Conservation (phyloP, 768 basidiomycete species). For the Suillus sp. region DNA sequence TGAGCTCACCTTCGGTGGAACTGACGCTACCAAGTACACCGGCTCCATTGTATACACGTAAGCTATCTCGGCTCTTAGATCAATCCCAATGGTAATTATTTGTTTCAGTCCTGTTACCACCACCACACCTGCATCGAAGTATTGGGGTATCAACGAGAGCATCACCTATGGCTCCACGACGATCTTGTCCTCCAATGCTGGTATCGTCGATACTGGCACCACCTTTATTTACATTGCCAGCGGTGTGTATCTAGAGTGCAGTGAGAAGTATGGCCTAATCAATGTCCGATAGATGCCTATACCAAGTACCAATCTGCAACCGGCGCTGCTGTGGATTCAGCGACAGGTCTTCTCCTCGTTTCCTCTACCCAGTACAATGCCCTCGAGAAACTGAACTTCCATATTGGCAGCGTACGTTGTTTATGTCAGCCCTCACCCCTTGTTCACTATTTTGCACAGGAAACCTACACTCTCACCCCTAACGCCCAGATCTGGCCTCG, state of each 20-base stretch:
- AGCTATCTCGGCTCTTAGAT: conserved; percentile 14
- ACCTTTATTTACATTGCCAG: conserved; percentile 53
- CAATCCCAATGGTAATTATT: background rate
- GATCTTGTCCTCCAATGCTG: conserved; percentile 49
- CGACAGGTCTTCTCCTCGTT: conserved; percentile 20
- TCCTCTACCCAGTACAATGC: conserved; percentile 10
- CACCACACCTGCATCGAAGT: conserved; percentile 47
- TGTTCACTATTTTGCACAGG: conserved; percentile 15
- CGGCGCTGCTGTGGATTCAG: conserved; percentile 13
- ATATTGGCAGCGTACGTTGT: conserved; percentile 10
- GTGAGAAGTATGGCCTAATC: background rate
- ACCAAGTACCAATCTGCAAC: conserved; percentile 22
- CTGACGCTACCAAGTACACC: conserved; percentile 26
- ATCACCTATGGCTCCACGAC: conserved; percentile 50
- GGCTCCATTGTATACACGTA: conserved; percentile 48
- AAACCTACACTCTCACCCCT: conserved; percentile 41
- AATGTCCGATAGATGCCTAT: conserved; percentile 27
- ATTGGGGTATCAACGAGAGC: conserved; percentile 64
- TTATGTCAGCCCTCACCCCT: background rate
- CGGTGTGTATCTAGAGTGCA: conserved; percentile 24
- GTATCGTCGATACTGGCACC: conserved; percentile 64
- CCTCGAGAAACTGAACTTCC: conserved; percentile 14
- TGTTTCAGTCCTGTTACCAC: conserved; percentile 45
- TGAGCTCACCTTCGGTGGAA: conserved; percentile 54
- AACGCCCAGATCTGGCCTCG: conserved; percentile 48